These are phyloP conservation scores for Coemansia erecta DNA, from an alignment of 192 early-diverging fungal species.

Conservation along the genomic window DNA sequence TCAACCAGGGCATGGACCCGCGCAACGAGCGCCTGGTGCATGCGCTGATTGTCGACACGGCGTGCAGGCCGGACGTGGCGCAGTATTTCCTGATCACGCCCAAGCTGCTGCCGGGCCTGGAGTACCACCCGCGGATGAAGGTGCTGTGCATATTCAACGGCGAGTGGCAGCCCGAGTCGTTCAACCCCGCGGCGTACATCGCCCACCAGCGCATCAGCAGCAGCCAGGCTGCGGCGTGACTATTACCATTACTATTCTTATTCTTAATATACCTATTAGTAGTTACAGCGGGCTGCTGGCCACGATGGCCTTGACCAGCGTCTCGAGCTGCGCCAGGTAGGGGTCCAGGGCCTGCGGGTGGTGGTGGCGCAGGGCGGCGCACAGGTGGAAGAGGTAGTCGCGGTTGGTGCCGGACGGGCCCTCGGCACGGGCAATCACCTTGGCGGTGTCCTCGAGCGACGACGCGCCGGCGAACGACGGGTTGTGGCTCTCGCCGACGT, in stretches of 20 bases:
- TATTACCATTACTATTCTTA: too few relatives aligned
- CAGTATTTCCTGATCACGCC: slow-evolving; percentile 97
- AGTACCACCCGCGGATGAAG: slow-evolving; percentile 89
- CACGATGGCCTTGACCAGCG: slow-evolving; percentile 31
- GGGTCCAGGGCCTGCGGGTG: slow-evolving; percentile 55
- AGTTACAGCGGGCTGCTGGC: slow-evolving; percentile 61
- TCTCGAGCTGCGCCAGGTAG: slow-evolving; percentile 62
- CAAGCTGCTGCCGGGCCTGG: slow-evolving; percentile 92
- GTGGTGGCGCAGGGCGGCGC: slow-evolving; percentile 57
- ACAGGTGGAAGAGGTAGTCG: slow-evolving; percentile 70
- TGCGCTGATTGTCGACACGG: slow-evolving; percentile 79
- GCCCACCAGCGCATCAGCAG: slow-evolving; percentile 1
- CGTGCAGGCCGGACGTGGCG: slow-evolving; percentile 58
- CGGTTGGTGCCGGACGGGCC: slow-evolving; percentile 70
- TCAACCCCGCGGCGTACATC: slow-evolving; percentile 45
- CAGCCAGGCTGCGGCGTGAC: too few relatives aligned
- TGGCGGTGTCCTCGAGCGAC: slow-evolving; percentile 58
- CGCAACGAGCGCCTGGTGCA: slow-evolving; percentile 96
- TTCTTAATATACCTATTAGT: too few relatives aligned
- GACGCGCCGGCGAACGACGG: slow-evolving; percentile 76
- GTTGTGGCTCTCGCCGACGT: slow-evolving; percentile 74
- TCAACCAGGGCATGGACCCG: slow-evolving; percentile 99
- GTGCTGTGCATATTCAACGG: slow-evolving; percentile 95
- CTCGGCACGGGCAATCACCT: slow-evolving; percentile 61
- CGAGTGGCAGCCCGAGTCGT: slow-evolving; percentile 72